Conservation (phyloP, 2,329 filamentous ascomycete species). For the Paracamarosporium sp. region DNA sequence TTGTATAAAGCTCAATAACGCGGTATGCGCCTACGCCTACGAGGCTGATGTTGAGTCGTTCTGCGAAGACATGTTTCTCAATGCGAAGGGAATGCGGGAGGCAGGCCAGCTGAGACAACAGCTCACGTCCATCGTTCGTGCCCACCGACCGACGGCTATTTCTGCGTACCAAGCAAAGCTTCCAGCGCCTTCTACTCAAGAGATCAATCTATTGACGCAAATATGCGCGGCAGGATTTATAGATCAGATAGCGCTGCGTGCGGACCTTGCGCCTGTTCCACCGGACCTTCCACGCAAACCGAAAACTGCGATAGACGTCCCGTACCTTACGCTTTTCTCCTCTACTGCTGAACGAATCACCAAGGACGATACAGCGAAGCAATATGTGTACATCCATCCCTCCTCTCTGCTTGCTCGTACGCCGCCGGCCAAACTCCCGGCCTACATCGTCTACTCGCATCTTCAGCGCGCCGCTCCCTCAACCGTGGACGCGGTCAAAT, state of each 20-base stretch:
- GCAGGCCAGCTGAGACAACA: conserved; percentile 82
- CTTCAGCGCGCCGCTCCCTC: conserved; percentile 73
- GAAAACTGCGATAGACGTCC: conserved; percentile 86
- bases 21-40: conserved; percentile 78
- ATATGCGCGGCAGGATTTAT: conserved; percentile 92
- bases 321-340: conserved; percentile 85
- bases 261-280: conserved; percentile 79
- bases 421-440: conserved; percentile 65
- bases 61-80: conserved; percentile 84
- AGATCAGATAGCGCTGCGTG: conserved; percentile 91
- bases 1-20: conserved; percentile 87
- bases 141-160: conserved; percentile 66
- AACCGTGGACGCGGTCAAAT: conserved; percentile 37
- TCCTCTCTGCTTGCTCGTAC: conserved; percentile 76
- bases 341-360: conserved; percentile 50
- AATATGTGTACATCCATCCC: conserved; percentile 86
- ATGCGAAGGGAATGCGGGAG: conserved; percentile 86
- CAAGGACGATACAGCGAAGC: conserved; percentile 59
- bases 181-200: conserved; percentile 68
- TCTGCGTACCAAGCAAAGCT: conserved; percentile 56
- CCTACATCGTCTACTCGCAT: conserved; percentile 86
- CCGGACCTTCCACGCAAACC: conserved; percentile 65
- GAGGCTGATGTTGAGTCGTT: conserved; percentile 65
- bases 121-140: conserved; percentile 79
- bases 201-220: conserved; percentile 80